These are phyloP conservation scores for Austroboletus eburneus DNA, from an alignment of 768 basidiomycete genomes.

Conservation along the genomic window DNA sequence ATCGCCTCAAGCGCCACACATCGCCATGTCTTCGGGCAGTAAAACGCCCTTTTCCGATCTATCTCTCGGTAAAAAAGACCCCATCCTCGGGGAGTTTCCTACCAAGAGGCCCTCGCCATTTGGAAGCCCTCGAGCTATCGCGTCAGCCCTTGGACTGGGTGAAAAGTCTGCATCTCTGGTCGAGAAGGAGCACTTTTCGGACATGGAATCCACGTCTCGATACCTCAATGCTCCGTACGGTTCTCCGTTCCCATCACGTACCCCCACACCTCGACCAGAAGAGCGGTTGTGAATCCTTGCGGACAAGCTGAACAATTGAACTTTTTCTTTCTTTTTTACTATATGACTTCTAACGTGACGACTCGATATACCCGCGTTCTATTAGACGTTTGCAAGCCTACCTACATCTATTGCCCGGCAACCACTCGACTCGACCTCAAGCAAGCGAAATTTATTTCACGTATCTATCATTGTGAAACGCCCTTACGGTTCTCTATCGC, in stretches of 20 bases:
- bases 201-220: constrained; percentile 40
- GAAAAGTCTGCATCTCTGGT: constrained; percentile 25
- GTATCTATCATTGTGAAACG: constrained; percentile 34
- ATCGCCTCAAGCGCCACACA: constrained; percentile 32
- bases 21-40: constrained; percentile 31
- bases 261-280: constrained; percentile 41
- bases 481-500: constrained; percentile 22
- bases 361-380: constrained; percentile 31
- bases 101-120: constrained; percentile 46
- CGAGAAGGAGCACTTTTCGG: constrained; percentile 34
- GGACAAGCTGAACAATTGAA: constrained; percentile 16
- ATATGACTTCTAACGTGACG: constrained; percentile 34
- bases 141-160: constrained; percentile 44
- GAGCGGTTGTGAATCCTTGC: constrained; percentile 26
- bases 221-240: constrained; percentile 49
- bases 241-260: constrained; percentile 46
- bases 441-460: constrained; percentile 33
- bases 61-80: constrained; percentile 46
- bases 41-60: constrained; percentile 39
- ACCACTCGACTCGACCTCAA: constrained; percentile 18
- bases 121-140: constrained; percentile 47
- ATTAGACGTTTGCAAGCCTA: constrained; percentile 31
- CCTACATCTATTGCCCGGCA: constrained; percentile 33
- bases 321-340: no score
- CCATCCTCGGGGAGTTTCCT: constrained; percentile 58